phyloP scores from a whole-genome alignment of 768 basidiomycete genomes.

The Russula abietina region DNA sequence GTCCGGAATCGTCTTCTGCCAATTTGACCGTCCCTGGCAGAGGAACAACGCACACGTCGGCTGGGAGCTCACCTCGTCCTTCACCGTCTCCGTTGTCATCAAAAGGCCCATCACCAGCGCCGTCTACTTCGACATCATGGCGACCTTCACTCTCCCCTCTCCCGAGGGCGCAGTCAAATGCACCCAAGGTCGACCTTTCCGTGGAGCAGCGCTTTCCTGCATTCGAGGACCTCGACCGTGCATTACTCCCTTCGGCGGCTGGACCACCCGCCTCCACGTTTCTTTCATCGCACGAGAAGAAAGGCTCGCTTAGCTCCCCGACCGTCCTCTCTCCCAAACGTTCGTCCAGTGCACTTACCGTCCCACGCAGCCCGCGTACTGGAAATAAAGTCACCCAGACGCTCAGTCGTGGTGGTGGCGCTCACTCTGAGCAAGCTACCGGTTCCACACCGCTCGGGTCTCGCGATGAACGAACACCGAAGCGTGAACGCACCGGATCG shows the following conservation, averaged over 20 bases:
- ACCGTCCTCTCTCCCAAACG: background rate
- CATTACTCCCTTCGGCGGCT: constrained; percentile 34
- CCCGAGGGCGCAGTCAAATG: background rate
- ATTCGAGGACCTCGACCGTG: constrained; percentile 73
- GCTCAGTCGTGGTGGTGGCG: constrained; percentile 33
- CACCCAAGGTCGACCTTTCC: constrained; percentile 38
- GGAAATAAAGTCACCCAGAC: constrained; percentile 16
- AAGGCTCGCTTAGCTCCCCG: background rate
- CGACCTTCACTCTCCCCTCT: constrained; percentile 18
- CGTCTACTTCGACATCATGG: constrained; percentile 19
- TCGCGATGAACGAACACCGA: constrained; percentile 13
- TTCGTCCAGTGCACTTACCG: background rate
- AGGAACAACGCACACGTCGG: constrained; percentile 7
- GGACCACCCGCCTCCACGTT: constrained; percentile 14
- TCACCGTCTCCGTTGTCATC: constrained; percentile 19
- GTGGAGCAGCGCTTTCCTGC: constrained; percentile 81
- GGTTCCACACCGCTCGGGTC: constrained; percentile 47
- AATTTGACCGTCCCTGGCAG: constrained; percentile 19
- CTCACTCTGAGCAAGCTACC: constrained; percentile 53
- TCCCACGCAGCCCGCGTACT: background rate
- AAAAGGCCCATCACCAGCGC: constrained; percentile 17
- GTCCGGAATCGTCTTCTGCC: background rate
- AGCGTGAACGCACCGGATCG: constrained; percentile 13
- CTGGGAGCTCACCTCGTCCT: constrained; percentile 19
- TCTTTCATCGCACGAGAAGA: constrained; percentile 11